These are phyloP conservation scores for Penicillium lividum DNA, from an alignment of 495 filamentous ascomycete species.

Conservation along the genomic window DNA sequence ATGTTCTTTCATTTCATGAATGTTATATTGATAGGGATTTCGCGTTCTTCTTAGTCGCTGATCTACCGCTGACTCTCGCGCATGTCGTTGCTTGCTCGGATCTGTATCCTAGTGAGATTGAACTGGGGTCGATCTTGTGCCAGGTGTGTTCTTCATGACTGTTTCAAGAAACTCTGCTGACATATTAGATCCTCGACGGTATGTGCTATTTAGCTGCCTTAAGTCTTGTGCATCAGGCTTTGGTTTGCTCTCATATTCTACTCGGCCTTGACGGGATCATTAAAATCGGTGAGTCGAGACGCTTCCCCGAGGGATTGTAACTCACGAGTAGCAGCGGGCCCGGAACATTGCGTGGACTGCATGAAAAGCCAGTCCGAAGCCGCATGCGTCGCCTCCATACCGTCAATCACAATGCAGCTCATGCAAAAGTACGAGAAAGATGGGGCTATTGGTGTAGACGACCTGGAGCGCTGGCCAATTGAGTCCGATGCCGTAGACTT, in stretches of 20 bases:
- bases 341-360: constrained; percentile 6
- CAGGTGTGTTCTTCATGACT: constrained; percentile 2
- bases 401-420: constrained; percentile 33
- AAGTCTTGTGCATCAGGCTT: constrained; percentile 3
- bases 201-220: constrained; percentile 7
- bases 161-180: constrained; percentile 2
- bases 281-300: constrained; percentile 14
- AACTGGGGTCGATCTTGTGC: constrained; percentile 12
- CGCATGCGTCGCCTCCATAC: constrained; percentile 20
- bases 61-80: constrained; percentile 10
- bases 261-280: constrained; percentile 12
- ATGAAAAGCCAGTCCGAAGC: constrained; percentile 7
- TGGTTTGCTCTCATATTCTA: constrained; percentile 3
- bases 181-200: constrained; percentile 12
- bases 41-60: constrained; percentile 9
- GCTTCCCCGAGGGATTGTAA: not conserved
- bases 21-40: constrained; percentile 8
- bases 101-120: constrained; percentile 8
- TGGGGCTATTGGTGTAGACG: constrained; percentile 32
- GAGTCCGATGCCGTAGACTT: constrained; percentile 27
- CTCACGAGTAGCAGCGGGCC: constrained; percentile 9
- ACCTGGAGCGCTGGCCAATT: constrained; percentile 31
- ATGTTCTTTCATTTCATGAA: not conserved
- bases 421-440: constrained; percentile 42
- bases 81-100: not conserved